Evolutionary conservation across 2,329 filamentous ascomycete genomes (phyloP), one percentile per base, ranked within the genome.

Genomic region (Sphaerostilbella broomeana): DNA sequence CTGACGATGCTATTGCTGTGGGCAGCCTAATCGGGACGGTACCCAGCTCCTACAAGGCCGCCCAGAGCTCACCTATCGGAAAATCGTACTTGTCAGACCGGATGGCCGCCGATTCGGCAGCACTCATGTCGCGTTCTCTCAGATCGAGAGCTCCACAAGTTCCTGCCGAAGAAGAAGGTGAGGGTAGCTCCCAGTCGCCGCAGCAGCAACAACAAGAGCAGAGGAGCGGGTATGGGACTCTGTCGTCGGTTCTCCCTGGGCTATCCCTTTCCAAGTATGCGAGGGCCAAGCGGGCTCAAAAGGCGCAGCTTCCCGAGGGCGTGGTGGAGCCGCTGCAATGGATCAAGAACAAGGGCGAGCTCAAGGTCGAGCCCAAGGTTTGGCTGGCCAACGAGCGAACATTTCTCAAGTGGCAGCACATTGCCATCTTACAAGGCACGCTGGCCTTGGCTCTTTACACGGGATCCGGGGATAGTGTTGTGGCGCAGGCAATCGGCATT

Each of bases 361-460:
- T 97, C 48, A 84, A 88, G 57, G 87, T 98, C 42, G 92, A 98
- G 67, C 88, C 87, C 46, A 98, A 98, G 65, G 90, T 98, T 20
- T 98, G 92, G 90, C 81, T 98, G 42, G 92, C 92, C 39, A 98
- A 98, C 63, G 90, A 98, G 66, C 83, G 92, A 46, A 98, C 92
- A 0, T 98, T 95, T 59, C 82, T 98, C 62, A 97, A 95, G 63
- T 98, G 92, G 92, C 86, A 97, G 68, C 89, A 97, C 61, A 88
- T 98, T 54, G 83, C 80, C 46, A 79, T 98, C 34, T 72, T 98
- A 11, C 79, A 98, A 17, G 89, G 88, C 25, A 81, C 82, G 16
- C 66, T 98, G 20, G 86, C 86, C 1, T 68, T 98, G 10, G 86
- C 83, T 16, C 68, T 98, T 19, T 95, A 90, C 66, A 90, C 94